phyloP scores from a whole-genome alignment of 2,329 filamentous ascomycete species.

The Pleoardoris graminearum region DNA sequence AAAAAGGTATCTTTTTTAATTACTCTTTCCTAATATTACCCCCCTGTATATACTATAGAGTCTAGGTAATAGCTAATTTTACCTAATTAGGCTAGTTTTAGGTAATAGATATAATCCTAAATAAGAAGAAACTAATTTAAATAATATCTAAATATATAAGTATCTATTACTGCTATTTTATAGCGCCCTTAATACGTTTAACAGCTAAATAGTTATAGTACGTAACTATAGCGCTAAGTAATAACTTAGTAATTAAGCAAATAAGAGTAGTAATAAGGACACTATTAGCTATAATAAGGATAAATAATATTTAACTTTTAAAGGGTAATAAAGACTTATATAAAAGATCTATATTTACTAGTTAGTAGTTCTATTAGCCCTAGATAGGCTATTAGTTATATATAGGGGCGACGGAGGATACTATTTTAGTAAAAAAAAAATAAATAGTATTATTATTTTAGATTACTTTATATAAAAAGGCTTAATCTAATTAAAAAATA shows the following conservation, averaged over 20 bases:
- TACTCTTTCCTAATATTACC: too few relatives aligned
- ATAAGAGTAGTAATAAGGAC: neutral
- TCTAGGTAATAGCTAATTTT: neutral
- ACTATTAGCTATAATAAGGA: neutral
- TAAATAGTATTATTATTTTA: neutral
- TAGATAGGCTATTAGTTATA: neutral
- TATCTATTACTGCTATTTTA: neutral
- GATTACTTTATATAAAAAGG: too few relatives aligned
- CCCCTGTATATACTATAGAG: constrained; percentile 3
- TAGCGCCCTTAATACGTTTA: neutral
- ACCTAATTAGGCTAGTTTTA: neutral
- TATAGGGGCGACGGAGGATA: neutral
- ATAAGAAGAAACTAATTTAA: neutral
- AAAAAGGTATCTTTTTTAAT: too few relatives aligned
- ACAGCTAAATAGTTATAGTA: neutral
- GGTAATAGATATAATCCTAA: neutral
- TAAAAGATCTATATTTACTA: neutral
- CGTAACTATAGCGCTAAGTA: neutral
- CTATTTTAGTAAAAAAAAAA: neutral
- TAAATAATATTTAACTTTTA: neutral
- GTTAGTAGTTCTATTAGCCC: neutral
- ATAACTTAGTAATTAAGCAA: neutral
- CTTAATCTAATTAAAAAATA: too few relatives aligned
- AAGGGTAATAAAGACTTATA: neutral
- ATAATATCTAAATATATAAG: neutral